These are phyloP conservation scores for Sungouiozyma intestinalis DNA, from an alignment of 805 yeast genomes.

Conservation along the genomic window DNA sequence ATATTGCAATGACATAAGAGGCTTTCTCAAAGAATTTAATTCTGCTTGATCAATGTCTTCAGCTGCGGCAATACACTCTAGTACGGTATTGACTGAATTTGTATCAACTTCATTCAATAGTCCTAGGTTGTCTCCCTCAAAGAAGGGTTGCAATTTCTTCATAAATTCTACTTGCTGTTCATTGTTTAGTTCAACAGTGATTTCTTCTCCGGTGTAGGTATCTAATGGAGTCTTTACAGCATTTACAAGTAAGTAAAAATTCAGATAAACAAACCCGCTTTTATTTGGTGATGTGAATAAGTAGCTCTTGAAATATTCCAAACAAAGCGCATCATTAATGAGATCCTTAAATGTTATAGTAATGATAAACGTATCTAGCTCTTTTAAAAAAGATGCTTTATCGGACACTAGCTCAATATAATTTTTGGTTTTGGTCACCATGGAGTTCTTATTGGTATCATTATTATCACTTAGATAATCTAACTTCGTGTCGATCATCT, in stretches of 20 bases:
- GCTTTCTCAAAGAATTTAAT: slow-evolving; percentile 31
- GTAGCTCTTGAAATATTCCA: slow-evolving; percentile 10
- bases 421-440: neutral
- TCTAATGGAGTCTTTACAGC: slow-evolving; percentile 63
- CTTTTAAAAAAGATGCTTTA: slow-evolving; percentile 6
- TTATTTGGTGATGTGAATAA: slow-evolving; percentile 3
- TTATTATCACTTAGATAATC: slow-evolving; percentile 4
- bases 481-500: slow-evolving; percentile 20
- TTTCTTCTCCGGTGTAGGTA: slow-evolving; percentile 27
- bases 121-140: slow-evolving; percentile 10
- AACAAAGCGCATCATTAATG: slow-evolving; percentile 10
- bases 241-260: slow-evolving; percentile 60
- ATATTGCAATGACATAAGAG: slow-evolving; percentile 50
- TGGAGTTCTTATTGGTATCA: neutral
- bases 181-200: slow-evolving; percentile 13
- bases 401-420: slow-evolving; percentile 5
- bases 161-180: slow-evolving; percentile 16
- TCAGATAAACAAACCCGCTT: slow-evolving; percentile 30
- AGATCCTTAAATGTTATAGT: slow-evolving; percentile 14
- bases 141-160: slow-evolving; percentile 11
- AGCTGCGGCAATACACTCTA: slow-evolving; percentile 3
- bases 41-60: slow-evolving; percentile 2
- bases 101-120: neutral
- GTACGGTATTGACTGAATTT: neutral
- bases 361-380: slow-evolving; percentile 10